phyloP scores from a whole-genome alignment of 208 protist species.

The Zelonia costaricensis region DNA sequence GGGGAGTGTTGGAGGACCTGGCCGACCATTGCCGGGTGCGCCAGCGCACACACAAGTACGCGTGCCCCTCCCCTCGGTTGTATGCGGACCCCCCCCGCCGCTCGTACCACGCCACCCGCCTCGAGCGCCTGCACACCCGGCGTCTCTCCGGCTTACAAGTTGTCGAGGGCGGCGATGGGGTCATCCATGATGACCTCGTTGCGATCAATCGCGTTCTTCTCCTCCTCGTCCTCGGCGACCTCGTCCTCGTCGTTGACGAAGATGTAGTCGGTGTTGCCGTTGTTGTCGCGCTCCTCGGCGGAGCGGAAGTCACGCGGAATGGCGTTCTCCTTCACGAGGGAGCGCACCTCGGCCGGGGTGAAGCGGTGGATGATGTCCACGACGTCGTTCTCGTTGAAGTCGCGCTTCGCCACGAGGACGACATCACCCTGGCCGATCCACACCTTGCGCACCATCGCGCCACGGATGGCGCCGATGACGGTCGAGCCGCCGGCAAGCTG shows the following conservation, averaged over 20 bases:
- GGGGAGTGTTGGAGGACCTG: neutral
- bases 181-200: conserved; percentile 76
- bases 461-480: conserved; percentile 82
- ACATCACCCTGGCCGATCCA: conserved; percentile 83
- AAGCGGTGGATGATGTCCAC: conserved; percentile 88
- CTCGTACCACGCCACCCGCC: too few relatives aligned
- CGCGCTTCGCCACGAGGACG: conserved; percentile 76
- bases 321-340: conserved; percentile 72
- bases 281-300: conserved; percentile 63
- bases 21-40: too few relatives aligned
- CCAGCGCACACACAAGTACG: too few relatives aligned
- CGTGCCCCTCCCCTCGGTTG: too few relatives aligned
- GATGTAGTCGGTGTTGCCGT: conserved; percentile 61
- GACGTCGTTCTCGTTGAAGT: conserved; percentile 81
- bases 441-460: conserved; percentile 86
- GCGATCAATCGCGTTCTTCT: conserved; percentile 59
- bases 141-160: conserved; percentile 74
- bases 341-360: conserved; percentile 68
- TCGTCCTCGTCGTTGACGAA: conserved; percentile 83
- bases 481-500: conserved; percentile 71
- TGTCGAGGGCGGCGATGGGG: conserved; percentile 60
- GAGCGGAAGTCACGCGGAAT: conserved; percentile 87
- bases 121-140: too few relatives aligned
- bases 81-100: too few relatives aligned
- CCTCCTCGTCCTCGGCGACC: conserved; percentile 48